phyloP scores from a whole-genome alignment of 2,329 filamentous ascomycete genomes.

The Curvularia eragrostidis region DNA sequence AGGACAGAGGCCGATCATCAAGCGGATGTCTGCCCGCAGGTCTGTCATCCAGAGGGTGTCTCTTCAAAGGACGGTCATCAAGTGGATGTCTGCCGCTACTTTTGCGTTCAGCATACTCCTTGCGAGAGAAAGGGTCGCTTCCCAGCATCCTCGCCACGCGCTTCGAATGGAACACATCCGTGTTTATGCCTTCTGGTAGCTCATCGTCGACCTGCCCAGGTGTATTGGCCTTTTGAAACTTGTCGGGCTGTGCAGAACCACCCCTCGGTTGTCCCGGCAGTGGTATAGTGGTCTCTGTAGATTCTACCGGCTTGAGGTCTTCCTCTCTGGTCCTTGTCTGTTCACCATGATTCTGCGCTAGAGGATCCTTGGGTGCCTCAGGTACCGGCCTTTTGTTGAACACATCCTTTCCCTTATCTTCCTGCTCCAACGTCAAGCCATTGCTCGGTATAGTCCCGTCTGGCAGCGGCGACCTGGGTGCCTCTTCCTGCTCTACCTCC shows the following conservation, averaged over 20 bases:
- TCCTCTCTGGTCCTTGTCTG: constrained; percentile 25
- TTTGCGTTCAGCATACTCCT: constrained; percentile 45
- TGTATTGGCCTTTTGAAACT: constrained; percentile 50
- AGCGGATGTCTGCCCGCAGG: constrained; percentile 21
- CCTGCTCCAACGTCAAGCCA: constrained; percentile 40
- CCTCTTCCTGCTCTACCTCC: constrained; percentile 56
- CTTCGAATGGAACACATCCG: constrained; percentile 67
- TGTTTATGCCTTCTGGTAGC: constrained; percentile 65
- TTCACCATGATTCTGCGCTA: constrained; percentile 37
- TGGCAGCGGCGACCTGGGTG: constrained; percentile 53
- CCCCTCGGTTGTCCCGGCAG: constrained; percentile 38
- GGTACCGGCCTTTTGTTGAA: constrained; percentile 40
- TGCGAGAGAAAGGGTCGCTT: constrained; percentile 50
- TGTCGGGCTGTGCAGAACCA: constrained; percentile 47
- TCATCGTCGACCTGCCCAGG: constrained; percentile 49
- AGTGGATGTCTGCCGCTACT: constrained; percentile 23
- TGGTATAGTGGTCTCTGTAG: constrained; percentile 52
- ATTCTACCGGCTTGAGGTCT: constrained; percentile 49
- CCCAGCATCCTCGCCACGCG: constrained; percentile 64
- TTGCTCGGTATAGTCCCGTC: constrained; percentile 59
- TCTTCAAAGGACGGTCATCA: constrained; percentile 18
- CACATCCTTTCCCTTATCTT: constrained; percentile 44
- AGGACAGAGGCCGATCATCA: constrained; percentile 17
- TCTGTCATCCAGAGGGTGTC: constrained; percentile 20
- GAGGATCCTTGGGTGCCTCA: constrained; percentile 48